Base-by-base conservation (phyloP, 1,139 yeast species). In the Yamadazyma siamensis region DNA sequence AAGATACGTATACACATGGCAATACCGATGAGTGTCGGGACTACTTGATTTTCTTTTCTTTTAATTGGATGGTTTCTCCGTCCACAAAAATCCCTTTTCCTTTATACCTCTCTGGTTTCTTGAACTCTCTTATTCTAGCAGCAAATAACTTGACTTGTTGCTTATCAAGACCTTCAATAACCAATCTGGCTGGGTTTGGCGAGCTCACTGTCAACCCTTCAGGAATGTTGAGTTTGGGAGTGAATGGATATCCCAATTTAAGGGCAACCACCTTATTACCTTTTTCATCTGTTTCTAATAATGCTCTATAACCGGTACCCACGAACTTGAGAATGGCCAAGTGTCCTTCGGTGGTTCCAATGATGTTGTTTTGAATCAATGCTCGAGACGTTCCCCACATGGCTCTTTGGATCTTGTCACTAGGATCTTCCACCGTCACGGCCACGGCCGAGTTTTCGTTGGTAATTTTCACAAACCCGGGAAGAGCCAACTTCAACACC, bases 91-190 rank as follows among this genome's bases (percentile, higher is more conserved):
- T 84, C 51, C 99, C 99, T 61, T 94, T 94, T 54, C 98, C 98
- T 63, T 94, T 94, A 60, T 94, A 94, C 23, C 97, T 96, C 62
- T 94, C 99, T 23, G 99, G 99, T 40, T 94, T 94, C 58, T 87
- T 85, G 67, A 77, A 77, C 47, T 77, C 78, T 57, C 98, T 80
- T 44, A 94, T 73, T 35, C 78, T 75, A 13, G 96, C 95, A 13
- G 98, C 98, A 58, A 87, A 85, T 38, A 82, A 71, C 50, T 80
- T 83, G 24, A 94, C 91, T 52, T 81, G 81, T 57, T 89, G 96
- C 59, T 86, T 85, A 60, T 91, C 82, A 28, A 79, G 64, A 19
- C 98, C 98, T 56, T 87, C 95, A 23, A 94, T 66, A 37, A 91
- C 69, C 34, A 94, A 62, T 44, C 95, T 74, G 12, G 95, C 86